Evolutionary conservation across 441 rosid species (phyloP), one percentile per base, ranked within the genome.

Genomic region (Gossypium aridum): DNA sequence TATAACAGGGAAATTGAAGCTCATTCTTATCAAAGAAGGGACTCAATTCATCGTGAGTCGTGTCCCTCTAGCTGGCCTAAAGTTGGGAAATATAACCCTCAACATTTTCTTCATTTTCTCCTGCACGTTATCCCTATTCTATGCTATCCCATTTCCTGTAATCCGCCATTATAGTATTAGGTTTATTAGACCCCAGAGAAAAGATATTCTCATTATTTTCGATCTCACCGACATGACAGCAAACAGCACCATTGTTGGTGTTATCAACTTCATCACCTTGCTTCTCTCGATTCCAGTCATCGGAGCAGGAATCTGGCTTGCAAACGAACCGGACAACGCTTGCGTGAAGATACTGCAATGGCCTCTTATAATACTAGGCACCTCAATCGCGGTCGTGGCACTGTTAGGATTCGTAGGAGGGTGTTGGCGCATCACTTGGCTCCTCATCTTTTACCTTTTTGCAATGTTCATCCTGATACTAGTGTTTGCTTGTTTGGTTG

Each of bases 311-410:
- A 90, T 92, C 76, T 95, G 96, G 97, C 87, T 92, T 0, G 76
- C 96, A 17, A 88, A 51, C 7, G 84, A 88, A 66, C 26, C 70
- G 2, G 70, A 64, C 53, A 64, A 64, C 3, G 49, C 53, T 64
- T 64, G 70, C 16, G 70, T 92, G 23, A 89, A 85, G 85, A 80
- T 92, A 16, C 87, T 95, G 7, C 96, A 91, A 53, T 92, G 97
- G 98, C 98, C 99, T 2, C 85, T 92, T 26, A 95, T 92, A 47
- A 82, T 90, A 53, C 64, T 95, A 2, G 99, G 99, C 8, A 75
- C 90, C 75, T 77, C 90, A 2, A 83, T 94, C 77, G 79, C 92
- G 9, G 59, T 87, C 0, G 96, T 89, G 20, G 90, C 93, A 73
- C 78, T 91, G 0, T 85, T 89, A 13, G 96, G 98, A 12, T 87